Conservation (phyloP, 495 filamentous ascomycete genomes). For the Trichodelitschia bisporula region DNA sequence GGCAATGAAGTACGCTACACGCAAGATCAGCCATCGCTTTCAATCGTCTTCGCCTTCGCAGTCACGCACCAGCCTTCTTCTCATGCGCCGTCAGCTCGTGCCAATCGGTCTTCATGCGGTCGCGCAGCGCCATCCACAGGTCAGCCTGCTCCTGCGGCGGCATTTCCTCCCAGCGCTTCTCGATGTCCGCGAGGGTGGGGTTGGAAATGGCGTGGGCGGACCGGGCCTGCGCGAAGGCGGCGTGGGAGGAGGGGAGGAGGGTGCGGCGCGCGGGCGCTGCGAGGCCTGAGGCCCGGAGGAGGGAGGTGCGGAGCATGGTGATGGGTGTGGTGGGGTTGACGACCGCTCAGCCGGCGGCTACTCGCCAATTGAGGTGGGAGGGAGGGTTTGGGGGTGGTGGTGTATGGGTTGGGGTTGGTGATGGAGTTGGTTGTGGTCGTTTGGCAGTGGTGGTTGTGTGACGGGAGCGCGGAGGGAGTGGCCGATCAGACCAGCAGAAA, state of each 20-base stretch:
- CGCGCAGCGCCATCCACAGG: slow-evolving; percentile 89
- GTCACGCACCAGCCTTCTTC: slow-evolving; percentile 93
- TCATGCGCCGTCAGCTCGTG: slow-evolving; percentile 79
- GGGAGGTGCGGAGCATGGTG: slow-evolving; percentile 3
- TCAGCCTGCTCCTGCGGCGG: slow-evolving; percentile 96
- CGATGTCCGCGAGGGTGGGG: slow-evolving; percentile 88
- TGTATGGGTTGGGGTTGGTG: no score
- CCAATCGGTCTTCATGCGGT: slow-evolving; percentile 97
- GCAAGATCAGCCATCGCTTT: slow-evolving; percentile 5
- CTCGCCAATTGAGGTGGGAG: no score
- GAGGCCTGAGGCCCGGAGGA: not conserved
- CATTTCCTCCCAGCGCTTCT: slow-evolving; percentile 97
- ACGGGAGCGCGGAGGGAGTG: no score
- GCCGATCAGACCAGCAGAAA: no score
- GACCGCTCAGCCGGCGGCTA: no score
- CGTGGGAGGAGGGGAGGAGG: not conserved
- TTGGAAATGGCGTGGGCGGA: slow-evolving; percentile 84
- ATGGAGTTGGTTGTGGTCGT: no score
- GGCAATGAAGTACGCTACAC: slow-evolving; percentile 87
- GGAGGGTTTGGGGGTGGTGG: no score
- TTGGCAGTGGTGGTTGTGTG: no score
- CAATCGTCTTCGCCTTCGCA: not conserved
- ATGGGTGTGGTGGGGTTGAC: slow-evolving; percentile 1
- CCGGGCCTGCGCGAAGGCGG: slow-evolving; percentile 24
- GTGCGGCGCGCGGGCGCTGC: slow-evolving; percentile 1